phyloP scores from a whole-genome alignment of 768 basidiomycete genomes.

The Lactarius evosmus region DNA sequence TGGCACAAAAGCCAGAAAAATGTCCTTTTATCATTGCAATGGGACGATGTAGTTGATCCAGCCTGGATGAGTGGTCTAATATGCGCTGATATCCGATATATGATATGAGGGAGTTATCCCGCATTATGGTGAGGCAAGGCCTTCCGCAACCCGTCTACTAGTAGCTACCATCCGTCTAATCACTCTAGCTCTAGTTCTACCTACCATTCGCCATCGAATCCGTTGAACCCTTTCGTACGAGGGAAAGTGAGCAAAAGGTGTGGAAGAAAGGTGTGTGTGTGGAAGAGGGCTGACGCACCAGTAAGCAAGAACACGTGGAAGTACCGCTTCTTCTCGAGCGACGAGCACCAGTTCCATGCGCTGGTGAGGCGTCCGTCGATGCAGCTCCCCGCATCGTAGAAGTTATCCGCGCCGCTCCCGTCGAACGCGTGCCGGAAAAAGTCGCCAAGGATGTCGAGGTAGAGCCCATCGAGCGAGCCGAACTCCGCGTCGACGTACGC shows the following conservation, averaged over 20 bases:
- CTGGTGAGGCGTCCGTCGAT: slow-evolving; percentile 85
- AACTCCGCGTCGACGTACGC: slow-evolving; percentile 82
- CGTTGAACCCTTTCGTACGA: slow-evolving; percentile 59
- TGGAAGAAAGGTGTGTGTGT: background rate
- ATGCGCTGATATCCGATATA: background rate
- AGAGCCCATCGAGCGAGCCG: slow-evolving; percentile 67
- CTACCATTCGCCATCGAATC: slow-evolving; percentile 88
- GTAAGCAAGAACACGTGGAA: slow-evolving; percentile 76
- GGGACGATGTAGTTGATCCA: background rate
- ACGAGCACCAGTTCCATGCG: slow-evolving; percentile 91
- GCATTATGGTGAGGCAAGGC: background rate
- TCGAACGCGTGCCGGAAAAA: slow-evolving; percentile 89
- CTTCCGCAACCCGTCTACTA: background rate
- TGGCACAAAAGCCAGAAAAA: background rate
- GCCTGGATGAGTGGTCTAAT: background rate
- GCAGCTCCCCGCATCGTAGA: slow-evolving; percentile 81
- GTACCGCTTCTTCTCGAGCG: slow-evolving; percentile 81
- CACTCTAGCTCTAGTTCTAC: slow-evolving; percentile 36
- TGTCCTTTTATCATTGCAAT: background rate
- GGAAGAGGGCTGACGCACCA: slow-evolving; percentile 59
- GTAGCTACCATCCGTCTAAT: background rate
- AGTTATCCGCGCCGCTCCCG: slow-evolving; percentile 88
- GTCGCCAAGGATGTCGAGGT: slow-evolving; percentile 70
- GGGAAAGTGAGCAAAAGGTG: slow-evolving; percentile 7
- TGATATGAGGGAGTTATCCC: background rate